Evolutionary conservation across 495 filamentous ascomycete species (phyloP), one percentile per base, ranked within the genome.

Genomic region (Neurospora sublineolata): DNA sequence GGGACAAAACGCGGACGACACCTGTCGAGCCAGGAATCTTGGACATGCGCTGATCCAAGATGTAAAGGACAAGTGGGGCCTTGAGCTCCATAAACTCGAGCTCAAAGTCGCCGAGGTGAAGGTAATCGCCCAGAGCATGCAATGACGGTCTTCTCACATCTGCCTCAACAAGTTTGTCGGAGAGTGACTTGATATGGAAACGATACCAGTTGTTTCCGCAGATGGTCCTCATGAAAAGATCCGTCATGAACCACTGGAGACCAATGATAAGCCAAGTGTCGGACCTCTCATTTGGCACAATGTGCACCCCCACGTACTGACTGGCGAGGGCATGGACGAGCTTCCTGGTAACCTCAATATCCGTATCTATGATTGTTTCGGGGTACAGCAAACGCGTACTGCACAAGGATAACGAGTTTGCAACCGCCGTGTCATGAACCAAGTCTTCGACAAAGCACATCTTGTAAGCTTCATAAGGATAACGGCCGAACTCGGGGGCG

Each of bases 121-220:
- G 84, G 68, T 91, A 84, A 69, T 89, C 85, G 46, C 95, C 95
- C 70, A 96, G 89, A 18, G 90, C 88, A 69, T 91, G 86, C 14
- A 99, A 84, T 1, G 93, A 94, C 10, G 95, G 94, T 38, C 96
- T 88, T 67, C 89, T 86, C 41, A 92, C 86, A 76, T 99, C 95
- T 27, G 91, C 76, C 69, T 96, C 90, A 69, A 93, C 90, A 18
- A 97, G 87, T 74, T 84, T 85, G 77, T 99, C 96, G 11, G 92
- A 86, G 78, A 91, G 88, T 37, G 87, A 85, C 82, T 99, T 99
- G 73, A 95, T 87, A n/a, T 92, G 91, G 77, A 92, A 97, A 23
- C 92, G 85, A 75, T 95, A 94, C 77, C 97, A 93, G 77, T 99
- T 99, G 74, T 94, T 97, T 3, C 95, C 95, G 79, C 91, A 94